Base-by-base conservation (phyloP, 306 rosid genomes). In the Chamaecrista fasciculata region DNA sequence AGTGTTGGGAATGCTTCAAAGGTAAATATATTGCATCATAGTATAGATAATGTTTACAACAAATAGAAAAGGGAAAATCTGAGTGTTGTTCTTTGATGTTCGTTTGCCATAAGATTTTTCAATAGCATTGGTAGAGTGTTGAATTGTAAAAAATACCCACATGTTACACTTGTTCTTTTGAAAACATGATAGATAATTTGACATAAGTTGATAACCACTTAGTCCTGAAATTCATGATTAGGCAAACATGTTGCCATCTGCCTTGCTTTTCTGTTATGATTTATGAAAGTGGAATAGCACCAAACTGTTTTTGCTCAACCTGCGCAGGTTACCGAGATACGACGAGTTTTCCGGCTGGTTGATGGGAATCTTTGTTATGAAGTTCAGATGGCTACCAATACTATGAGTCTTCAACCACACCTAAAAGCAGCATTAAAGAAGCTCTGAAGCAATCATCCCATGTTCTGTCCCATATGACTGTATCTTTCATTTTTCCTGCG, bases 1-100 rank as follows among this genome's bases (percentile, higher is more conserved):
- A 78, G 81, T 14, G 94, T 89, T 65, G 97, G 96, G 19, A 91
- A 89, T 77, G 97, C 97, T 71, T 78, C 96, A 31, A 85, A 86
- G 97, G 97, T 89, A 85, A 86, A 61, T 67, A 69, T 42, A 37
- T 66, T 74, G 26, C n/a, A n/a, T n/a, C n/a, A n/a, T n/a, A n/a
- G n/a, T n/a, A n/a, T n/a, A n/a, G n/a, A n/a, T n/a, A n/a, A n/a
- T n/a, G n/a, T n/a, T n/a, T n/a, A n/a, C n/a, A n/a, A n/a, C n/a
- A n/a, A n/a, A n/a, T n/a, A n/a, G 36, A 33, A 33, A 33, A 33
- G 36, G 2, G 6, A 33, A 33, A 33, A 33, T 4, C 2, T 2
- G 5, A 29, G 5, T 29, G 2, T 33, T 33, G 6, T 33, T 33
- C 4, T 4, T 33, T 33, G 6, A 4, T 33, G 36, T 33, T 33